phyloP scores from a whole-genome alignment of 2,329 filamentous ascomycete genomes.

The Blumeriella jaapii region DNA sequence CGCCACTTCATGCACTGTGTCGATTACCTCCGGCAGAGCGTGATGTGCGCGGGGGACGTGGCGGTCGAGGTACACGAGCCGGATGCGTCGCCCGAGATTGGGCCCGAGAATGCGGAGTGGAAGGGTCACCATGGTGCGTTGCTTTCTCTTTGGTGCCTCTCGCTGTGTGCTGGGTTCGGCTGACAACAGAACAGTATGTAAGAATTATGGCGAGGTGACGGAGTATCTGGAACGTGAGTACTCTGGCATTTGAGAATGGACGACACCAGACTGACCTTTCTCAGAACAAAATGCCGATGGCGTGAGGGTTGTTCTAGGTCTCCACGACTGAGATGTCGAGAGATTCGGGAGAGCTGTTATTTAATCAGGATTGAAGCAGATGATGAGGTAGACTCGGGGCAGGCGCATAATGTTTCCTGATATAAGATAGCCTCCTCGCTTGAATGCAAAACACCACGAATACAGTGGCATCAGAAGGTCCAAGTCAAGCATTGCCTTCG shows the following conservation, averaged over 20 bases:
- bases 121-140: conserved; percentile 1
- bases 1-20: conserved; percentile 4
- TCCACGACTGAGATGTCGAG: background rate
- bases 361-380: too few species aligned
- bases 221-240: background rate
- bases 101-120: conserved; percentile 1
- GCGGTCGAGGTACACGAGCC: conserved; percentile 1
- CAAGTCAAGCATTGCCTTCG: too few species aligned
- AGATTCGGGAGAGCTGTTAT: too few species aligned
- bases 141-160: background rate
- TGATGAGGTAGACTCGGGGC: too few species aligned
- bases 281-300: background rate
- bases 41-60: conserved; percentile 2
- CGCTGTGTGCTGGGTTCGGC: background rate
- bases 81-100: conserved; percentile 1
- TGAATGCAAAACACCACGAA: too few species aligned
- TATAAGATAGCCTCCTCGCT: too few species aligned
- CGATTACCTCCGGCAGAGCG: conserved; percentile 2
- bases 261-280: background rate
- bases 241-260: background rate
- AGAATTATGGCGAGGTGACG: conserved; percentile 1
- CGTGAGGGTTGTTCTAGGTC: background rate
- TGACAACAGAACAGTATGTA: conserved; percentile 1
- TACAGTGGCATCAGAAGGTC: too few species aligned
- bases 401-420: too few species aligned